These are phyloP conservation scores for Cucumis hystrix DNA, from an alignment of 306 rosid species.

Conservation along the genomic window DNA sequence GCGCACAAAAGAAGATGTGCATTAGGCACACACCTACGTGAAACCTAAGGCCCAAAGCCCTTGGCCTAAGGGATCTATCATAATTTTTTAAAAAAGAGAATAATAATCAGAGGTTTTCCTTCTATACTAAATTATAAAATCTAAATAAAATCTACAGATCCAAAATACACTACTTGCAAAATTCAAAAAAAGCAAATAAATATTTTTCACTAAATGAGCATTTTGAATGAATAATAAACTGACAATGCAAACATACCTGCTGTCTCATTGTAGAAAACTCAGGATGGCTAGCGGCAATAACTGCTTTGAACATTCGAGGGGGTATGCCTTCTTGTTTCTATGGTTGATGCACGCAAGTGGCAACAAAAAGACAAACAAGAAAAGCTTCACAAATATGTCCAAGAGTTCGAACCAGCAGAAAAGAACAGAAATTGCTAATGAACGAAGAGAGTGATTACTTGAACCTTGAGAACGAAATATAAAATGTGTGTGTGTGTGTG, in stretches of 20 bases:
- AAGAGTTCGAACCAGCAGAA: slow-evolving; percentile 3
- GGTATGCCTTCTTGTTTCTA: not conserved
- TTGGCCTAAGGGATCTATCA: too few relatives aligned
- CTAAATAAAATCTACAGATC: not conserved
- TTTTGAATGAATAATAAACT: not conserved
- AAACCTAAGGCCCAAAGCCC: too few relatives aligned
- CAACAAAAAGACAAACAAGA: not conserved
- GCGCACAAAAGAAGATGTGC: too few relatives aligned
- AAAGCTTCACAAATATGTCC: slow-evolving; percentile 2
- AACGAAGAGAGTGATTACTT: not conserved
- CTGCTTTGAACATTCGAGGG: slow-evolving; percentile 69
- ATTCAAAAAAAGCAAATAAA: not conserved
- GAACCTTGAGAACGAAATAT: not conserved
- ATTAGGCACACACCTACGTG: too few relatives aligned
- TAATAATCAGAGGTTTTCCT: too few relatives aligned
- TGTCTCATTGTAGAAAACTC: slow-evolving; percentile 91
- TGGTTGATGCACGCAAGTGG: slow-evolving; percentile 18
- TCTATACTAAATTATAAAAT: too few relatives aligned
- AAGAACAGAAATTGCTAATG: not conserved
- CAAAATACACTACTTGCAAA: not conserved
- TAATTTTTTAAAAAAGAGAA: too few relatives aligned
- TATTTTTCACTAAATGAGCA: not conserved
- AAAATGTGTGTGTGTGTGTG: too few relatives aligned
- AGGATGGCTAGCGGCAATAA: slow-evolving; percentile 93
- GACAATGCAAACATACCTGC: slow-evolving; percentile 40